phyloP scores from a whole-genome alignment of 108 stramenopile species.

The Cyclotella atomus region DNA sequence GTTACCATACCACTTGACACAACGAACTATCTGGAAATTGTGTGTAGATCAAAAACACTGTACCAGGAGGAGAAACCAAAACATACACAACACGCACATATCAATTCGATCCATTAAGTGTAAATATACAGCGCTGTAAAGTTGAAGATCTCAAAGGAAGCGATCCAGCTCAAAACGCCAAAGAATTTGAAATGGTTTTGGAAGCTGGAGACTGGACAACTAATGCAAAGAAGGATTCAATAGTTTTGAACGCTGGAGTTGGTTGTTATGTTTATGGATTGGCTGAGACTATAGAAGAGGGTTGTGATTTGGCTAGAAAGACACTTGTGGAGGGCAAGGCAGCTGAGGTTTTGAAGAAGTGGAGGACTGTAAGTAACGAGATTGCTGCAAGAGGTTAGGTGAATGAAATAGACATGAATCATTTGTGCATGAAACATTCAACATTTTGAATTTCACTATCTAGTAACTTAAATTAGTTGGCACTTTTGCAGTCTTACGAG shows the following conservation, averaged over 20 bases:
- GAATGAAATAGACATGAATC: background rate
- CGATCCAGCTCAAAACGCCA: slow-evolving; percentile 92
- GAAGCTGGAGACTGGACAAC: no score
- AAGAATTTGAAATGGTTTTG: slow-evolving; percentile 87
- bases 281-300: slow-evolving; percentile 83
- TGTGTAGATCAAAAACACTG: slow-evolving; percentile 75
- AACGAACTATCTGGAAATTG: background rate
- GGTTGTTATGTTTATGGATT: slow-evolving; percentile 97
- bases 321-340: slow-evolving; percentile 84
- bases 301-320: slow-evolving; percentile 79
- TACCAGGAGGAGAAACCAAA: slow-evolving; percentile 70
- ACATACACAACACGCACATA: slow-evolving; percentile 75
- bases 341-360: slow-evolving; percentile 65
- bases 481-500: no score
- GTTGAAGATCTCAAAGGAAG: slow-evolving; percentile 95
- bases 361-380: slow-evolving; percentile 76
- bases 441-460: no score
- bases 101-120: slow-evolving; percentile 86
- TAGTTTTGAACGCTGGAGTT: slow-evolving; percentile 96
- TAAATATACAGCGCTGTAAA: slow-evolving; percentile 90
- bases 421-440: no score
- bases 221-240: slow-evolving; percentile 95
- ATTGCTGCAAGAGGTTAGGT: slow-evolving; percentile 49
- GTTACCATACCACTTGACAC: background rate
- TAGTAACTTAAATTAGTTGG: no score